Conservation (phyloP, 2,329 filamentous ascomycete species). For the Colletotrichum sp. region DNA sequence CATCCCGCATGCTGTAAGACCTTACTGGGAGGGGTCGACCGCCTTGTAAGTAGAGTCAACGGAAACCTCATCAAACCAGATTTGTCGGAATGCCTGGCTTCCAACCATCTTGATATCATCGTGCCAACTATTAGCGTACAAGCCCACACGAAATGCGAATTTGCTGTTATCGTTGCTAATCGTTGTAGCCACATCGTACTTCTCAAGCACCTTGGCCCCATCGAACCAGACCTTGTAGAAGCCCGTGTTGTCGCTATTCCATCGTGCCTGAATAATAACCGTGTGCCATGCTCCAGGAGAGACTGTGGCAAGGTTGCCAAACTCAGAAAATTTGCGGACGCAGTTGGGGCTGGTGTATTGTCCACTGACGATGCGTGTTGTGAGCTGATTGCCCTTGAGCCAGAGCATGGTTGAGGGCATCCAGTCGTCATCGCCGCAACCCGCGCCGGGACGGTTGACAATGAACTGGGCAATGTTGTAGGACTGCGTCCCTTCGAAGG, state of each 20-base stretch:
- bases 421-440: neutral
- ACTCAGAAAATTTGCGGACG: neutral
- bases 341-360: neutral
- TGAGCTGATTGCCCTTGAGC: neutral
- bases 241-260: neutral
- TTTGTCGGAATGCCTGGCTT: neutral
- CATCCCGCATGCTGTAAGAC: neutral
- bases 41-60: neutral
- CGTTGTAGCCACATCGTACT: neutral
- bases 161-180: neutral
- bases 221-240: neutral
- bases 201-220: neutral
- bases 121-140: neutral
- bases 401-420: neutral
- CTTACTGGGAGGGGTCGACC: neutral
- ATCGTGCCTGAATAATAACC: neutral
- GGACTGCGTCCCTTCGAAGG: neutral
- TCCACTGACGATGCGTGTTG: neutral
- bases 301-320: neutral
- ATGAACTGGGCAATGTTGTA: neutral
- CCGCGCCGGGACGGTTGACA: neutral
- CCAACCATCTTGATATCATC: neutral
- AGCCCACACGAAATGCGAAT: neutral
- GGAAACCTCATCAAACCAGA: neutral
- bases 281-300: neutral